Evolutionary conservation across 1,284 basidiomycete species (phyloP).

Genomic region (Rugosomyces carneus): DNA sequence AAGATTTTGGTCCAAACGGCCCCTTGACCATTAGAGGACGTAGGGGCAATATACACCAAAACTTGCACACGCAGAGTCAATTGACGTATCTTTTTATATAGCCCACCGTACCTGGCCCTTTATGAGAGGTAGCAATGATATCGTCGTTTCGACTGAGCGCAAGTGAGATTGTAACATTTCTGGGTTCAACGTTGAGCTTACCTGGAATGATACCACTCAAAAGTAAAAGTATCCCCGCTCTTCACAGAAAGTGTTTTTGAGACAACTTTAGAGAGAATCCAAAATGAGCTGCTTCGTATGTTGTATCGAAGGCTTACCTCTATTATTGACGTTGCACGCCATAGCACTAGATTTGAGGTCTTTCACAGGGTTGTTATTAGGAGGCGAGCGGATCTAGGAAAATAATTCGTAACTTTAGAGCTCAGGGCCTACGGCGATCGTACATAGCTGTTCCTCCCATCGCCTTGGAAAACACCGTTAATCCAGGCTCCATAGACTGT

Average conservation of each 20-base stretch:
- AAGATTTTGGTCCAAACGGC: constrained; percentile 29
- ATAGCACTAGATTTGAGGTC: constrained; percentile 24
- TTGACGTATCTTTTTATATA: neutral
- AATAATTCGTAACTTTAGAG: neutral
- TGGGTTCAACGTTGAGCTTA: constrained; percentile 3
- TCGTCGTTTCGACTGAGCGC: constrained; percentile 26
- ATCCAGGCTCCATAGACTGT: constrained; percentile 29
- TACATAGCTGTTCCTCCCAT: constrained; percentile 25
- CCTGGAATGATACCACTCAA: constrained; percentile 29
- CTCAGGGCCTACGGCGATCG: neutral
- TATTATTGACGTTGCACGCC: constrained; percentile 26
- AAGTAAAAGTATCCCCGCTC: constrained; percentile 25
- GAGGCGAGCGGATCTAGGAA: constrained; percentile 25
- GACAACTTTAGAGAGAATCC: constrained; percentile 14
- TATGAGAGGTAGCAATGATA: constrained; percentile 27
- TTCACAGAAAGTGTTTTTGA: constrained; percentile 22
- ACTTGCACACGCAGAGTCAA: constrained; percentile 14
- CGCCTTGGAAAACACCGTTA: constrained; percentile 27
- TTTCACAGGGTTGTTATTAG: constrained; percentile 27
- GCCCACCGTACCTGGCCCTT: constrained; percentile 22
- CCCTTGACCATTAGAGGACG: constrained; percentile 23
- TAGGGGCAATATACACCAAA: constrained; percentile 27
- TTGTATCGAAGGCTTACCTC: constrained; percentile 11
- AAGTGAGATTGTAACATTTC: neutral
- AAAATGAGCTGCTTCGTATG: neutral